Conservation (phyloP, 2,329 filamentous ascomycete species). For the Scytalidium lignicola region DNA sequence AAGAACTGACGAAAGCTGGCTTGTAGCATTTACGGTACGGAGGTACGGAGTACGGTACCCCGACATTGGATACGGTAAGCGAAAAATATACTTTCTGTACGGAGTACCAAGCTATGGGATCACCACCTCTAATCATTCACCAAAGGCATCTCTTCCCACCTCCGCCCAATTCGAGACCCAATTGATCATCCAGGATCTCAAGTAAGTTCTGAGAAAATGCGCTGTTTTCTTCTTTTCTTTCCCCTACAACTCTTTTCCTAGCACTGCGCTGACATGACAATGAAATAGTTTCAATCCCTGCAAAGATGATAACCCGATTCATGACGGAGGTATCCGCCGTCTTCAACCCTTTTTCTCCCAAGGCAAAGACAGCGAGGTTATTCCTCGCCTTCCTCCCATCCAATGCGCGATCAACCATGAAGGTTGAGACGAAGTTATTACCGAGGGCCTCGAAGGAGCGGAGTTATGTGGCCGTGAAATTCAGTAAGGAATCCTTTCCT, state of each 20-base stretch:
- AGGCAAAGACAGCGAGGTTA: conserved; percentile 76
- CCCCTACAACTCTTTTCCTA: too few relatives aligned
- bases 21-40: too few relatives aligned
- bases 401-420: conserved; percentile 70
- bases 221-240: too few relatives aligned
- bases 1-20: background rate
- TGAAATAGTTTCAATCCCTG: conserved; percentile 1
- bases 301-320: conserved; percentile 76
- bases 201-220: background rate
- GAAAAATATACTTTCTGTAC: background rate
- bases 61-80: too few relatives aligned
- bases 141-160: too few relatives aligned
- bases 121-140: background rate
- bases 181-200: background rate
- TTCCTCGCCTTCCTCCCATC: conserved; percentile 84
- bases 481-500: conserved; percentile 59
- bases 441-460: conserved; percentile 63
- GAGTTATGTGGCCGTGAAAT: conserved; percentile 71
- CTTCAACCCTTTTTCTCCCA: conserved; percentile 86
- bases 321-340: conserved; percentile 77
- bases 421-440: conserved; percentile 72
- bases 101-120: background rate
- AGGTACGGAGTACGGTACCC: too few relatives aligned
- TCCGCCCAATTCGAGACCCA: background rate
- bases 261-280: background rate